Base-by-base conservation (phyloP, 495 filamentous ascomycete species). In the Collariella sp. region DNA sequence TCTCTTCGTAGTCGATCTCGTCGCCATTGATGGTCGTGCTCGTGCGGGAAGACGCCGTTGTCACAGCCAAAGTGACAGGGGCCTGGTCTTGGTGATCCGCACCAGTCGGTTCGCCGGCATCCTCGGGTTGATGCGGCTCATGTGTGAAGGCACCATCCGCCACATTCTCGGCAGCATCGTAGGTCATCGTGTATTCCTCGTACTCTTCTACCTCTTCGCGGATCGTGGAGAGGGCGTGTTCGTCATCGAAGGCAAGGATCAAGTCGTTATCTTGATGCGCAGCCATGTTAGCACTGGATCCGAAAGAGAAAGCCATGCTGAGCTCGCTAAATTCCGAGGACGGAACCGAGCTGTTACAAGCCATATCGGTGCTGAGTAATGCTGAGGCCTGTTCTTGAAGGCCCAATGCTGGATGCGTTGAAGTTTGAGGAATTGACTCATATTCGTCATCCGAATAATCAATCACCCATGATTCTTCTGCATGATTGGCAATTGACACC, bases 1-100 rank as follows among this genome's bases (percentile, higher is more conserved):
- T 57, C 24, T 76, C 73, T 15, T 73, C 71, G 41, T 76, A 76
- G 33, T 71, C 72, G 31, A 77, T 76, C 43, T 77, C 75, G 51
- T 79, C 72, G 36, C 72, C 74, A 38, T 66, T 65, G 5, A 77
- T 56, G 7, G 74, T 77, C 6, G 66, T 66, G 50, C 72, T 75
- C 12, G 70, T 72, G 24, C 65, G 61, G 19, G 50, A 50, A 31
- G 64, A 65, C 18, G 34, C 24, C 7, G 50, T 38, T 45, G 55
- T 60, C 44, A 47, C 43, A 16, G 31, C 40, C 7, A 43, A 38
- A 23, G 45, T 29, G 26, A 7, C 40, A 46, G 33, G 23, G 13
- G 26, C 19, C 33, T 19, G 50, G 7, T 20, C 23, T 35, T 50
- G 40, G 15, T 18, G 13, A 20, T 44, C 46, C 41, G 57, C 40